These are phyloP conservation scores for Ophiostoma piceae DNA, from an alignment of 2,329 filamentous ascomycete species.

Conservation along the genomic window DNA sequence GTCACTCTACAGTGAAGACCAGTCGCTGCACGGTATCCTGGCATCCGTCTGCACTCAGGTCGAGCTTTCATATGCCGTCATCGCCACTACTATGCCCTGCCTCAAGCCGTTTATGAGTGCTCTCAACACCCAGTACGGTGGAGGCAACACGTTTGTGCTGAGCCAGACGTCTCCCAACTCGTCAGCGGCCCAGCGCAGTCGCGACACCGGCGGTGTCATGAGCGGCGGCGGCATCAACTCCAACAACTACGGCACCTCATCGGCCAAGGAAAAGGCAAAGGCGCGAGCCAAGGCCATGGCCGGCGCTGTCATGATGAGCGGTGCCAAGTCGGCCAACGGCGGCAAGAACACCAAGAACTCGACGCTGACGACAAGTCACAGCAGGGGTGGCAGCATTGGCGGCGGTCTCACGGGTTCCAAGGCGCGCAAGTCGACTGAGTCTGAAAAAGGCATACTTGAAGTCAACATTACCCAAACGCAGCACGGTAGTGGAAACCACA, in stretches of 20 bases:
- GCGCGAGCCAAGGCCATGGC: conserved; percentile 19
- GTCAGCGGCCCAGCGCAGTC: conserved; percentile 18
- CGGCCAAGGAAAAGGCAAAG: conserved; percentile 2
- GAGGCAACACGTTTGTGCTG: conserved; percentile 24
- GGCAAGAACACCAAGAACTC: not conserved
- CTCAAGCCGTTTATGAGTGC: conserved; percentile 42
- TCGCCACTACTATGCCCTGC: conserved; percentile 40
- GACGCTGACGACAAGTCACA: not conserved
- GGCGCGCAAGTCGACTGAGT: conserved; percentile 21
- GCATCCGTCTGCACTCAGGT: conserved; percentile 38
- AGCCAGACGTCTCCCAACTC: conserved; percentile 19
- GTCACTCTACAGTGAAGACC: conserved; percentile 34
- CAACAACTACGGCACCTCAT: not conserved
- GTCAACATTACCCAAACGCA: not conserved
- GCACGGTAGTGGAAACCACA: not conserved
- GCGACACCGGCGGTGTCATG: conserved; percentile 6
- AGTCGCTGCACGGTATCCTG: conserved; percentile 36
- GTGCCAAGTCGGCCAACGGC: not conserved
- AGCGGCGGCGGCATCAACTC: conserved; percentile 14
- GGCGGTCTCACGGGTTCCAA: conserved; percentile 10
- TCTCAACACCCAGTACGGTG: conserved; percentile 34
- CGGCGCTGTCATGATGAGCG: conserved; percentile 19
- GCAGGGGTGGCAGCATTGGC: not conserved
- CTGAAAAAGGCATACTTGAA: conserved; percentile 17
- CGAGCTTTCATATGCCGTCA: conserved; percentile 39